Conservation (phyloP, 768 basidiomycete species). For the Leccinum sublutescens region DNA sequence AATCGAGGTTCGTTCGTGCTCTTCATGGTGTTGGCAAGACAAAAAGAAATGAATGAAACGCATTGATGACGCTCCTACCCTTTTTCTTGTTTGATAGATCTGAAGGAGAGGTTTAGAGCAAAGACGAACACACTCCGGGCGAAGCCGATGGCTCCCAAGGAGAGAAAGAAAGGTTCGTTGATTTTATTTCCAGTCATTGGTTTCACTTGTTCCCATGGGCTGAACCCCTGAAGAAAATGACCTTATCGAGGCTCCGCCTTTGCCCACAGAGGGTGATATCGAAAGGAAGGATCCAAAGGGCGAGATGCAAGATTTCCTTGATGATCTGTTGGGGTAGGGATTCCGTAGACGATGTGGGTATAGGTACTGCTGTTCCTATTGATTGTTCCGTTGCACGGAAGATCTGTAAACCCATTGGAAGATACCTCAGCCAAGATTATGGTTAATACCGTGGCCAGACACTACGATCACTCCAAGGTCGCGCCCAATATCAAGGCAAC, state of each 20-base stretch:
- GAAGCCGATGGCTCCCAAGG: slow-evolving; percentile 35
- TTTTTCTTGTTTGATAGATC: slow-evolving; percentile 37
- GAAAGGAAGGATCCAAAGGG: slow-evolving; percentile 44
- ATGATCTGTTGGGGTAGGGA: slow-evolving; percentile 54
- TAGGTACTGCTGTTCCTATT: background rate
- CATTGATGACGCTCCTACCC: background rate
- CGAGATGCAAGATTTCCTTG: slow-evolving; percentile 71
- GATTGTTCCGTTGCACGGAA: background rate
- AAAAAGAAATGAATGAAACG: background rate
- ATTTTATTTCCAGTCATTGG: background rate
- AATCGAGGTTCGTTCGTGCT: slow-evolving; percentile 53
- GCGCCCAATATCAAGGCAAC: background rate
- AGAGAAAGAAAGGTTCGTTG: slow-evolving; percentile 39
- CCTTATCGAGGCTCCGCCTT: slow-evolving; percentile 50
- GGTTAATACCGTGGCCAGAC: background rate
- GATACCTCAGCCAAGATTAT: background rate
- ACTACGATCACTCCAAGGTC: background rate
- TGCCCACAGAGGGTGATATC: slow-evolving; percentile 38
- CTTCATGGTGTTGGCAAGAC: background rate
- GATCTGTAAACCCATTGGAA: background rate
- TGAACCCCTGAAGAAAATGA: slow-evolving; percentile 29
- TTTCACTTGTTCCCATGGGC: background rate
- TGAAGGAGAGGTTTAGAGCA: slow-evolving; percentile 57
- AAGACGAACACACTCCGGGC: slow-evolving; percentile 48
- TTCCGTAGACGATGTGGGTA: background rate